Evolutionary conservation across 176 grass and related monocot genomes (phyloP).

Genomic region (Paspalum notatum): DNA sequence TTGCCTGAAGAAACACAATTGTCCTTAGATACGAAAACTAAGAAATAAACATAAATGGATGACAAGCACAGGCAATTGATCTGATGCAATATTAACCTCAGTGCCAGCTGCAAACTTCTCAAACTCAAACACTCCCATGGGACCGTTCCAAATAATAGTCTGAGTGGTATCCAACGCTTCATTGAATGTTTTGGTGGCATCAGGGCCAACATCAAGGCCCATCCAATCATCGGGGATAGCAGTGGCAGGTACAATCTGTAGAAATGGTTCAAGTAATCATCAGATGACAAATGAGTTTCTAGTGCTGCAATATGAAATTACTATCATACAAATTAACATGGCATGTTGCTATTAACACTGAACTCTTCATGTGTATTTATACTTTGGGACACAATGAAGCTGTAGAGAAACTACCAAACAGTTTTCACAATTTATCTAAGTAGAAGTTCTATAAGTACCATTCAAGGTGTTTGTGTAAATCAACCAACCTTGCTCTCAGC

Average conservation of each 20-base stretch:
- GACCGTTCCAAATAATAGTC: conserved; percentile 96
- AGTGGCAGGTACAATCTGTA: conserved; percentile 72
- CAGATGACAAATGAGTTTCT: not conserved
- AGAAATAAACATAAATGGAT: not conserved
- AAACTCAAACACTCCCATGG: conserved; percentile 98
- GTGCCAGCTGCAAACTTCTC: conserved; percentile 90
- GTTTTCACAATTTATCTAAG: not conserved
- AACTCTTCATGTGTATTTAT: not conserved
- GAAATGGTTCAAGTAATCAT: not conserved
- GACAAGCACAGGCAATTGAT: not conserved
- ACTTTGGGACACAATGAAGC: not conserved
- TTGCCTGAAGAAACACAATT: conserved; percentile 47
- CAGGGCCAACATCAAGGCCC: conserved; percentile 93
- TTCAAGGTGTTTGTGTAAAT: not conserved
- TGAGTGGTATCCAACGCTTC: conserved; percentile 58
- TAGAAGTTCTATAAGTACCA: not conserved
- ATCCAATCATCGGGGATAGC: conserved; percentile 89
- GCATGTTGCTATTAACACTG: not conserved
- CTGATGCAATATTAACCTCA: conserved; percentile 51
- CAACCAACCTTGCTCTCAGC: conserved; percentile 87
- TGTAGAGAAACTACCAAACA: not conserved
- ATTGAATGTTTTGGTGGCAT: conserved; percentile 75
- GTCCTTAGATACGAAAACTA: not conserved
- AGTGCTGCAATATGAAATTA: not conserved
- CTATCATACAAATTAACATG: not conserved